Conservation (phyloP, 2,329 filamentous ascomycete species). For the Fusarium coffeatum region DNA sequence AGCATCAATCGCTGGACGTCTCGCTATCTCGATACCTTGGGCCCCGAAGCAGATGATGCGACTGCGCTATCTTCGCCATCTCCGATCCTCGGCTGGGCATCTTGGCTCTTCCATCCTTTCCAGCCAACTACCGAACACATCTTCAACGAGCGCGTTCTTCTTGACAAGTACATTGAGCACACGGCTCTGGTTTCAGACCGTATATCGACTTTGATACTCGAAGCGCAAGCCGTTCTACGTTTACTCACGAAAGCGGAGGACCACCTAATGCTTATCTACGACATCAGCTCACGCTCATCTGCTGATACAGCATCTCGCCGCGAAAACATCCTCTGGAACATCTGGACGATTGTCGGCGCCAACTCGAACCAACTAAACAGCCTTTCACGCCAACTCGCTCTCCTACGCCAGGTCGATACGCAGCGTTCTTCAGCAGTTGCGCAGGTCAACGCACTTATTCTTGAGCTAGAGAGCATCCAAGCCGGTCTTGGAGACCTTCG, state of each 20-base stretch:
- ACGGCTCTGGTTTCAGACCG: conserved; percentile 76
- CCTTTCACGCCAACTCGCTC: conserved; percentile 70
- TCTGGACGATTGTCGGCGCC: conserved; percentile 81
- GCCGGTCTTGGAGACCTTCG: conserved; percentile 77
- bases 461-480: conserved; percentile 80
- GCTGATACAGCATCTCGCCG: conserved; percentile 67
- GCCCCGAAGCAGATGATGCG: conserved; percentile 48
- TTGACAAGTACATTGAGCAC: conserved; percentile 81
- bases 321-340: conserved; percentile 73
- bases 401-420: conserved; percentile 72
- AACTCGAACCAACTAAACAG: conserved; percentile 71
- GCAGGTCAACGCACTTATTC: conserved; percentile 75
- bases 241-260: conserved; percentile 76
- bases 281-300: conserved; percentile 73
- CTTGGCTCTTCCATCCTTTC: conserved; percentile 71
- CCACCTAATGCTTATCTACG: conserved; percentile 75
- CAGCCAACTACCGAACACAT: conserved; percentile 61
- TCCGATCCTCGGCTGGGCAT: conserved; percentile 52
- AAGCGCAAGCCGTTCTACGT: conserved; percentile 74
- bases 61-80: conserved; percentile 49
- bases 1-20: conserved; percentile 81
- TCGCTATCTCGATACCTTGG: conserved; percentile 73
- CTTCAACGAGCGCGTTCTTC: conserved; percentile 67
- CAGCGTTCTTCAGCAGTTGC: conserved; percentile 74
- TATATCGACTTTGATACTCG: conserved; percentile 73